Evolutionary conservation across 1,139 yeast species (phyloP).

Genomic region (Kluyveromyces sp.): DNA sequence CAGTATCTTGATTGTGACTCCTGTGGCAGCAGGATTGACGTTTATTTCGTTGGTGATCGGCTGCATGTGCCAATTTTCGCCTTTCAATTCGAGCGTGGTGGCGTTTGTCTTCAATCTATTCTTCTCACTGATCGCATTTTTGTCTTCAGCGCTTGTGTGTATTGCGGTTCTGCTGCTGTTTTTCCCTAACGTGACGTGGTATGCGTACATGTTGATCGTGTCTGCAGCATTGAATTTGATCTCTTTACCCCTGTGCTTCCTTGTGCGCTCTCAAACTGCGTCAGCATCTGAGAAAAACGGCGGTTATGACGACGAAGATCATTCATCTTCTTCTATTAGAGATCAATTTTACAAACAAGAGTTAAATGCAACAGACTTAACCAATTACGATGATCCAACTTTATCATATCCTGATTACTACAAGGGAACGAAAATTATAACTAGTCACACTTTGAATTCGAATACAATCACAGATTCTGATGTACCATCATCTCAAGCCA

Average conservation of each 20-base stretch:
- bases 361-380: constrained; percentile 5
- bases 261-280: constrained; percentile 31
- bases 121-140: constrained; percentile 40
- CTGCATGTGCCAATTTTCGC: constrained; percentile 22
- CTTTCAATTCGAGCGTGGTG: constrained; percentile 34
- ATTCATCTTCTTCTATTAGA: constrained; percentile 4
- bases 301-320: constrained; percentile 20
- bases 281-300: constrained; percentile 28
- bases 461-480: constrained; percentile 9
- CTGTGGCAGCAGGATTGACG: constrained; percentile 70
- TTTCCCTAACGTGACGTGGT: constrained; percentile 60
- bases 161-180: constrained; percentile 50
- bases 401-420: constrained; percentile 9
- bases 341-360: constrained; percentile 6
- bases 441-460: constrained; percentile 10
- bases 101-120: constrained; percentile 32
- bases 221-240: constrained; percentile 50
- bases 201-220: constrained; percentile 63
- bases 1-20: constrained; percentile 67
- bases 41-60: constrained; percentile 41
- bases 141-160: constrained; percentile 47
- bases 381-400: constrained; percentile 1
- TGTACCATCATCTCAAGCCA: not conserved
- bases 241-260: constrained; percentile 38
- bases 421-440: constrained; percentile 10